These are phyloP conservation scores for Nothopassalora personata DNA, from an alignment of 2,329 filamentous ascomycete species.

Conservation along the genomic window DNA sequence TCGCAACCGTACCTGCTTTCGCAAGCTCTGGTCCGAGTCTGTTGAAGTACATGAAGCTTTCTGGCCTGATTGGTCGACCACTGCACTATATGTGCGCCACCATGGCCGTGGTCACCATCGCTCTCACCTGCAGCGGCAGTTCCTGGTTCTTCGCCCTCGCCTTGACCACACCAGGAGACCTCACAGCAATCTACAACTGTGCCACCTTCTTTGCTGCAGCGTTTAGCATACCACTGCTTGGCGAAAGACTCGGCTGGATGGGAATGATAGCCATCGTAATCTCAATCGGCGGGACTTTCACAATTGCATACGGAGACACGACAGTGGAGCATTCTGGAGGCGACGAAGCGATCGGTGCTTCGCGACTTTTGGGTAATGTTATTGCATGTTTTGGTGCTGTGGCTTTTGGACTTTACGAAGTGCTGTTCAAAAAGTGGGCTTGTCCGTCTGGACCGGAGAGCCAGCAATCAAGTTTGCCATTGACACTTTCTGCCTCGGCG, in stretches of 20 bases:
- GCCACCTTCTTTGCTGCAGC: constrained; percentile 33
- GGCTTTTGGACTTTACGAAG: constrained; percentile 33
- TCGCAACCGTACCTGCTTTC: constrained; percentile 29
- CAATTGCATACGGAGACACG: constrained; percentile 32
- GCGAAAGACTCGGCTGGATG: constrained; percentile 26
- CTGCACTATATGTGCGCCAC: constrained; percentile 28
- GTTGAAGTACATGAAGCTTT: constrained; percentile 18
- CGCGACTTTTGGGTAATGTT: constrained; percentile 28
- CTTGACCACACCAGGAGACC: constrained; percentile 31
- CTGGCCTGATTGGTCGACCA: constrained; percentile 25
- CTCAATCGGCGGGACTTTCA: constrained; percentile 31
- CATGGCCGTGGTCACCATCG: constrained; percentile 28
- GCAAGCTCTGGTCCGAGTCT: constrained; percentile 23
- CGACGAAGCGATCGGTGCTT: constrained; percentile 22
- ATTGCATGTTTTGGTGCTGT: constrained; percentile 29
- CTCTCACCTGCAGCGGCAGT: constrained; percentile 28
- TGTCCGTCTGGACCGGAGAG: constrained; percentile 25
- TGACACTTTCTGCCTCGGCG: constrained; percentile 29
- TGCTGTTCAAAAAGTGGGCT: constrained; percentile 34
- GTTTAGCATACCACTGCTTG: constrained; percentile 29
- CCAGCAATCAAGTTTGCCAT: constrained; percentile 24
- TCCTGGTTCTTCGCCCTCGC: constrained; percentile 30
- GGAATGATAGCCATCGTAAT: constrained; percentile 28
- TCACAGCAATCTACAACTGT: constrained; percentile 34
- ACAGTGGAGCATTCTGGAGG: constrained; percentile 20